Base-by-base conservation (phyloP, 352 stramenopile species). In the Pythium aristosporum region DNA sequence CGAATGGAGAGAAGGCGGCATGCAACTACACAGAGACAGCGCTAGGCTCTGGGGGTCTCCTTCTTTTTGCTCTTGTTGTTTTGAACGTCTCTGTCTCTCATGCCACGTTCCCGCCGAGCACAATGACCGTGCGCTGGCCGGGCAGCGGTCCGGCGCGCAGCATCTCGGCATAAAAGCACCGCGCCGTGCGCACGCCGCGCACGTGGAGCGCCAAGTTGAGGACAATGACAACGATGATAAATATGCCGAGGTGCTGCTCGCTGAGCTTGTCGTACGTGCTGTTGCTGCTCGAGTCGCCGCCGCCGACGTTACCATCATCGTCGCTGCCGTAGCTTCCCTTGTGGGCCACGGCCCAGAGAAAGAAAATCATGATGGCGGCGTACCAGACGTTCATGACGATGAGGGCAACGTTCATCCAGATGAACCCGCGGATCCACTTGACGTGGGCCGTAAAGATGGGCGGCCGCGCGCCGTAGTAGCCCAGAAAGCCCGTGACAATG, bases 401-500 rank as follows among this genome's bases (percentile, higher is more conserved):
- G 74, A 91, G 88, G 34, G 68, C 65, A 72, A 88, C 89, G 79
- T 92, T 90, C 47, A 79, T 71, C 73, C 79, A 90, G 51, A 88
- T 57, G 72, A 79, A 91, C 49, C 69, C 77, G 34, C 79, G 81
- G 41, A 91, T 59, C 81, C 83, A 92, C 69, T 92, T 89, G 47
- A 88, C 60, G 18, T 81, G 79, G 61, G 73, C 67, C 23, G 72
- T 37, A 54, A 85, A 81, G 47, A 92, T 76, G n/a, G 83, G 83
- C 21, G 77, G 49, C 0, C 83, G 77, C 18, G 79, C 72, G 36
- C 81, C 79, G 51, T 82, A 78, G 71, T 82, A 88, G 15, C 83
- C 83, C 15, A 89, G 66, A 52, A 92, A 85, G 32, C 69, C 79
- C 48, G 83, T 90, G 49, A 86, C 34, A 32, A 91, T 57, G 56